phyloP scores from a whole-genome alignment of 2,329 filamentous ascomycete species.

The Fusarium redolens region DNA sequence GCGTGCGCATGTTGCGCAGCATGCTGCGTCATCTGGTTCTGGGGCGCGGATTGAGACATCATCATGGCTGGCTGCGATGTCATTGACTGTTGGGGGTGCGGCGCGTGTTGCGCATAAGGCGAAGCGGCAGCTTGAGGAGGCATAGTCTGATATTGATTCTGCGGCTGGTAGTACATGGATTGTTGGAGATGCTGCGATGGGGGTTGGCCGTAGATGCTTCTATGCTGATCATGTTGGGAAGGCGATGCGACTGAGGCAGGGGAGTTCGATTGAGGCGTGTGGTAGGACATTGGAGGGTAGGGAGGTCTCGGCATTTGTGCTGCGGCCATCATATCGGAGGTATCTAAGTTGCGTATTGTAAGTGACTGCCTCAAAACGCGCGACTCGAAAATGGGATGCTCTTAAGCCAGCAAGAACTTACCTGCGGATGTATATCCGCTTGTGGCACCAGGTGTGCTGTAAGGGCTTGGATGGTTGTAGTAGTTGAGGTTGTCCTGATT shows the following conservation, averaged over 20 bases:
- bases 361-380: conserved; percentile 28
- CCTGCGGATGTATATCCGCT: conserved; percentile 90
- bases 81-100: conserved; percentile 65
- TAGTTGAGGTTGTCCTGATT: conserved; percentile 77
- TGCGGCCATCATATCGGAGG: conserved; percentile 75
- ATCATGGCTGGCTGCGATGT: conserved; percentile 74
- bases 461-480: conserved; percentile 82
- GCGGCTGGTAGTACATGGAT: conserved; percentile 79
- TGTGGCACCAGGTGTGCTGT: conserved; percentile 83
- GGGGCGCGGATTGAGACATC: conserved; percentile 70
- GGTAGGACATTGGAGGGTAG: conserved; percentile 90
- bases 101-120: conserved; percentile 70
- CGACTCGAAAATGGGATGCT: background rate
- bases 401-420: conserved; percentile 59
- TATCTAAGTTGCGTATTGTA: conserved; percentile 56
- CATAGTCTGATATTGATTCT: conserved; percentile 74
- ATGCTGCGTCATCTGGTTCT: conserved; percentile 70
- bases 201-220: conserved; percentile 85
- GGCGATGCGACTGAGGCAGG: conserved; percentile 93
- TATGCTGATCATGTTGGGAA: conserved; percentile 88
- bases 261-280: conserved; percentile 95
- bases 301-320: conserved; percentile 77
- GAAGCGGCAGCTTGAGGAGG: conserved; percentile 69
- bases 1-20: conserved; percentile 66
- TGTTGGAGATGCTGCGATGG: conserved; percentile 81